These are phyloP conservation scores for Picea mariana DNA, from an alignment of 83 land plant genomes.

Conservation along the genomic window DNA sequence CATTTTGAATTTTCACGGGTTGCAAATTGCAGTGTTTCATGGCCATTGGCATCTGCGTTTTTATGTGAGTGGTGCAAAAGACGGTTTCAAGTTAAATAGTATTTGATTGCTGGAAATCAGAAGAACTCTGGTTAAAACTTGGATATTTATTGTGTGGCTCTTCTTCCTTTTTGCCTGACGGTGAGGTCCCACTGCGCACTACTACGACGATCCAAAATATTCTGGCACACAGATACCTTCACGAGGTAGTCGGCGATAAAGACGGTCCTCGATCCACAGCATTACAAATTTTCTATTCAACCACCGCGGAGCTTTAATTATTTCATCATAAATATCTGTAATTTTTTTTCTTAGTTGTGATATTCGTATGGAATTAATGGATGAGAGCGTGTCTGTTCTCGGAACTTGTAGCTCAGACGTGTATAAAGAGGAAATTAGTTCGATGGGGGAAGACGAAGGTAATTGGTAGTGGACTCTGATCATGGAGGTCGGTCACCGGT, in stretches of 20 bases:
- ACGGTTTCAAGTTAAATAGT: too few relatives aligned
- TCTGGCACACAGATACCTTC: slow-evolving; percentile 7
- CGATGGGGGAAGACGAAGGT: background rate
- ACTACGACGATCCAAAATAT: background rate
- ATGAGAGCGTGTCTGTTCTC: background rate
- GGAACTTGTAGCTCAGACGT: background rate
- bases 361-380: too few relatives aligned
- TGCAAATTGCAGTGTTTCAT: too few relatives aligned
- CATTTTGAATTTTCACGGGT: too few relatives aligned
- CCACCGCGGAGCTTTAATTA: too few relatives aligned
- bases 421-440: too few relatives aligned
- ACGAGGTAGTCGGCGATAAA: slow-evolving; percentile 13
- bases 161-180: background rate
- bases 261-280: background rate
- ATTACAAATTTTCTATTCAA: background rate
- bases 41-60: too few relatives aligned
- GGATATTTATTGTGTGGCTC: background rate
- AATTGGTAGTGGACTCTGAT: background rate
- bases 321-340: background rate
- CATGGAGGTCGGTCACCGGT: background rate
- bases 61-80: too few relatives aligned
- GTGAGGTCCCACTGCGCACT: slow-evolving; percentile 10
- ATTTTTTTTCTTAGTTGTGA: background rate
- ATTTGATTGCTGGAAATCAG: background rate
- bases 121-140: background rate